Base-by-base conservation (phyloP, 108 stramenopile genomes). In the Fistulifera pelliculosa region DNA sequence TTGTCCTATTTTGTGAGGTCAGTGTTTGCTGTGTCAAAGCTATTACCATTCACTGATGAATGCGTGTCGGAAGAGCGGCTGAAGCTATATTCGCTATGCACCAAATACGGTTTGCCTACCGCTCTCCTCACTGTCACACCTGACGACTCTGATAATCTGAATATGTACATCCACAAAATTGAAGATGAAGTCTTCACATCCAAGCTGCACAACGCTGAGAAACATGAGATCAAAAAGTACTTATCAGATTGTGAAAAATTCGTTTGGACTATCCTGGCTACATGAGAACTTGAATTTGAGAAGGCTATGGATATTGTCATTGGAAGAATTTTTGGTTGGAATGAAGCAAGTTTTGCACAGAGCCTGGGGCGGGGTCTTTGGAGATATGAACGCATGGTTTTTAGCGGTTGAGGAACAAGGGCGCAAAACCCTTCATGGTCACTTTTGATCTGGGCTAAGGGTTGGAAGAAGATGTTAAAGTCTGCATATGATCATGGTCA, bases 181-280 rank as follows among this genome's bases (percentile, higher is more conserved):
- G 44, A 45, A 45, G 31, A 6, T 7, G 48, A 47, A 47, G 27
- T 5, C 23, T 11, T 26, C 3, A 38, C 45, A 18, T 7, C 47
- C 38, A 47, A 47, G 27, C 45, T 18, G 24, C 41, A 21, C 24
- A 51, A 45, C 11, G 4, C 17, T 4, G 21, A 45, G 4, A 5
- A 5, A 5, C 7, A 65, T 16, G 14, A 25, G 6, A 54, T 38
- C 18, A 27, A 19, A 11, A 54, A 52, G 42, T 47, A 54, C 43
- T 43, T 54, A 38, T 12, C 52, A 26, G 8, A 19, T 4, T 19
- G 19, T 45, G 44, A 45, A 17, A 11, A 6, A 21, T 45, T 8
- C 4, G 44, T 5, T 4, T 19, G 3, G 44, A 45, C 6, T 21
- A 45, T 45, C 44, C 44, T 11, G 44, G 44, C 6, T 45, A 8